Conservation (phyloP, 2,329 filamentous ascomycete genomes). For the Pseudogymnoascus pannorum region DNA sequence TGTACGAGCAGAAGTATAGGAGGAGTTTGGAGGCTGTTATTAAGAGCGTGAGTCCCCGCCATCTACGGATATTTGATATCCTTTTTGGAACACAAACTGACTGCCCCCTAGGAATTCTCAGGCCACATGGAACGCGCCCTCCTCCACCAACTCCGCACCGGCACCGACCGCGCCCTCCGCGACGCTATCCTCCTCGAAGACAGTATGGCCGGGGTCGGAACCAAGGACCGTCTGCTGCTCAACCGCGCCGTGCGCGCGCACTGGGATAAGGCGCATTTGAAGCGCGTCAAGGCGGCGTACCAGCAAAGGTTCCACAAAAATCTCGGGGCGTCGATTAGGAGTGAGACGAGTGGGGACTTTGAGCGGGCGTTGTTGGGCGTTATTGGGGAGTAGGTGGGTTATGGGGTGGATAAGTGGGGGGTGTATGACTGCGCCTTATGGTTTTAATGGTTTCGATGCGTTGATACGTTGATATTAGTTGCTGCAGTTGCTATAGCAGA, state of each 20-base stretch:
- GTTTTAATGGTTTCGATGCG: background rate
- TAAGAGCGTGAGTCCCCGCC: conserved; percentile 57
- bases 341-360: conserved; percentile 83
- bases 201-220: conserved; percentile 79
- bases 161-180: conserved; percentile 72
- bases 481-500: background rate
- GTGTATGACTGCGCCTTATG: background rate
- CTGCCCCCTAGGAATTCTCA: conserved; percentile 58
- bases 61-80: no score
- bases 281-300: conserved; percentile 73
- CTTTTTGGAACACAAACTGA: conserved; percentile 12
- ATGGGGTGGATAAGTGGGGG: background rate
- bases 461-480: background rate
- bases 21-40: conserved; percentile 66
- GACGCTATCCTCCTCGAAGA: conserved; percentile 79
- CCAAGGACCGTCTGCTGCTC: conserved; percentile 75
- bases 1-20: conserved; percentile 68
- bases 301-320: conserved; percentile 61
- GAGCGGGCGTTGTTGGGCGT: conserved; percentile 66
- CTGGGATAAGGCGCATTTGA: conserved; percentile 71
- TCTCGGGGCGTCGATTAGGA: conserved; percentile 62
- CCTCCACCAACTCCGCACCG: conserved; percentile 68
- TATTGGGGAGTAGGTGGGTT: conserved; percentile 30
- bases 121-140: conserved; percentile 89
- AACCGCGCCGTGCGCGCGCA: conserved; percentile 72